Evolutionary conservation across 2,329 filamentous ascomycete species (phyloP).

Genomic region (Ophiostoma perfectum): DNA sequence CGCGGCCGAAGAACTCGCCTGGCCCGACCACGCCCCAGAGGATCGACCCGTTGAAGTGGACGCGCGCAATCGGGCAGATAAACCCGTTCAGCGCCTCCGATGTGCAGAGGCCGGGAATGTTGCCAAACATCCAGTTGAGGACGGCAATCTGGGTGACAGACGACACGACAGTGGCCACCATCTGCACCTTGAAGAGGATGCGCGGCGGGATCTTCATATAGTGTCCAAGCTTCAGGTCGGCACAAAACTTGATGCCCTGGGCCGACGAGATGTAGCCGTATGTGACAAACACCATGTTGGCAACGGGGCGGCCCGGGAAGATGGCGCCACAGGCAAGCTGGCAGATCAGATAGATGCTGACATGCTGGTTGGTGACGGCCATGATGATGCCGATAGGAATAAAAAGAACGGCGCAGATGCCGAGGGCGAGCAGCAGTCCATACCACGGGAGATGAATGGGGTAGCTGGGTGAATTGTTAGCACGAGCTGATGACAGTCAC

Average conservation of each 20-base stretch:
- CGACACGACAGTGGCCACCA: slow-evolving; percentile 68
- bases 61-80: slow-evolving; percentile 78
- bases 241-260: slow-evolving; percentile 83
- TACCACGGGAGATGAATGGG: slow-evolving; percentile 83
- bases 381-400: slow-evolving; percentile 90
- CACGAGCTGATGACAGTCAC: neutral
- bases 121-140: slow-evolving; percentile 83
- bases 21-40: slow-evolving; percentile 87
- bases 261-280: slow-evolving; percentile 87
- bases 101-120: slow-evolving; percentile 73
- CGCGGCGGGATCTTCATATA: slow-evolving; percentile 83
- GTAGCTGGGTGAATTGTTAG: slow-evolving; percentile 39
- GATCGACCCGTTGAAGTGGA: slow-evolving; percentile 86
- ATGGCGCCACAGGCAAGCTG: slow-evolving; percentile 76
- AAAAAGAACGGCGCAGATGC: slow-evolving; percentile 74
- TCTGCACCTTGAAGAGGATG: slow-evolving; percentile 73
- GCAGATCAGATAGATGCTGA: slow-evolving; percentile 79
- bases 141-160: slow-evolving; percentile 77
- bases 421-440: slow-evolving; percentile 70
- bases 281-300: slow-evolving; percentile 90
- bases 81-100: slow-evolving; percentile 77
- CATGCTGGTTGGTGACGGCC: slow-evolving; percentile 87
- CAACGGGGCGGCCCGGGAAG: slow-evolving; percentile 79
- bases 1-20: slow-evolving; percentile 70
- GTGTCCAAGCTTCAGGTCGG: slow-evolving; percentile 79